A percentile compares a stretch with the other conserved stretches of the same genome.
Conservation (phyloP, 768 basidiomycete genomes). For the Lactarius evosmus region DNA sequence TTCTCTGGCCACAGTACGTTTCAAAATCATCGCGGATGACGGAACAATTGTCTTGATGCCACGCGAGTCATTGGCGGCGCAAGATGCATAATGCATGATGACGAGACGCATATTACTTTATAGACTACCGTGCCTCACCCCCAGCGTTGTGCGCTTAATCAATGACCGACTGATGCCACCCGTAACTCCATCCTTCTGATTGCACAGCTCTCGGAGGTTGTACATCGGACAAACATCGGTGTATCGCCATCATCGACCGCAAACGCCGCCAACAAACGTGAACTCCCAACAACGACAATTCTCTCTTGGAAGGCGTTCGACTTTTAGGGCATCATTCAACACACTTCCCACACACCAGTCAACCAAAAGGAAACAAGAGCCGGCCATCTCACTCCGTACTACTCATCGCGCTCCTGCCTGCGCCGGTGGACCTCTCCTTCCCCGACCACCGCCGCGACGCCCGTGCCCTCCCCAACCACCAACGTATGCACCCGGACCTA, state of each 20-base stretch:
- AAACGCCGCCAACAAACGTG: not conserved
- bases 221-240: not conserved
- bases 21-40: constrained; percentile 23
- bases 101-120: not conserved
- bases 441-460: constrained; percentile 44
- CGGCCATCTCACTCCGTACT: not conserved
- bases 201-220: not conserved
- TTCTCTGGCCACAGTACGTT: constrained; percentile 12
- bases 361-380: not conserved
- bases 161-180: not conserved
- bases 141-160: not conserved
- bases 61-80: not conserved
- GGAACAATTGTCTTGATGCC: constrained; percentile 11
- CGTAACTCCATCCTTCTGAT: not conserved
- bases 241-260: not conserved
- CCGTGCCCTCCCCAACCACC: constrained; percentile 75
- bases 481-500: constrained; percentile 79
- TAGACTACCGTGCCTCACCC: not conserved
- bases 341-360: not conserved
- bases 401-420: constrained; percentile 26
- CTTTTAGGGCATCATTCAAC: constrained; percentile 8
- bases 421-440: constrained; percentile 36
- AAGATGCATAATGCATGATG: too few relatives aligned
- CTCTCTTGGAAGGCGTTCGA: not conserved
- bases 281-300: not conserved